Evolutionary conservation across 805 yeast genomes (phyloP).

Genomic region (Saccharomycopsis lassenensis): DNA sequence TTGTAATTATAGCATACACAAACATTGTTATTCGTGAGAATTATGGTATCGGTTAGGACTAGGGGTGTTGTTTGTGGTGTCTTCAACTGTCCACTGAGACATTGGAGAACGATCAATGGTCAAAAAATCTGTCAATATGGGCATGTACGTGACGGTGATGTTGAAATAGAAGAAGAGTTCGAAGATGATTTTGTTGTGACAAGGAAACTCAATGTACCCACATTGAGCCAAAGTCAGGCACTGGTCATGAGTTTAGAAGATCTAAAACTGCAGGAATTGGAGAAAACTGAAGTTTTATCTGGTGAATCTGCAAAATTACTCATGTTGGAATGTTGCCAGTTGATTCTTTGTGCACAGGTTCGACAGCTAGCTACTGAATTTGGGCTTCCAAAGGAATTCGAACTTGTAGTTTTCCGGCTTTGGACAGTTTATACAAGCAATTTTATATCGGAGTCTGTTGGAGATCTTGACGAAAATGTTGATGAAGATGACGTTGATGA

Average conservation of each 20-base stretch:
- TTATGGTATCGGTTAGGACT: too few relatives aligned
- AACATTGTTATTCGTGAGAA: too few relatives aligned
- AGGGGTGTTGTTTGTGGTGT: slow-evolving; percentile 83
- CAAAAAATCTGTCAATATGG: slow-evolving; percentile 80
- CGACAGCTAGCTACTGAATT: slow-evolving; percentile 27
- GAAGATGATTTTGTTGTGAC: slow-evolving; percentile 45
- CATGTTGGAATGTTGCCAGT: slow-evolving; percentile 39
- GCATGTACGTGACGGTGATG: slow-evolving; percentile 73
- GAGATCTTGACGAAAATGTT: slow-evolving; percentile 10
- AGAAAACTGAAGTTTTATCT: slow-evolving; percentile 23
- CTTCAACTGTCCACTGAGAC: slow-evolving; percentile 74
- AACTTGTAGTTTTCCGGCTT: slow-evolving; percentile 27
- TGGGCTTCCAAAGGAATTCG: slow-evolving; percentile 24
- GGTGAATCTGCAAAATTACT: slow-evolving; percentile 39
- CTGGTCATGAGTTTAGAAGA: slow-evolving; percentile 22
- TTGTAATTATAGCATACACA: too few relatives aligned
- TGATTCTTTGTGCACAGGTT: slow-evolving; percentile 38
- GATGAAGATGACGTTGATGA: slow-evolving; percentile 12
- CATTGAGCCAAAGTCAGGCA: slow-evolving; percentile 27
- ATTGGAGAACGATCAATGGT: slow-evolving; percentile 69
- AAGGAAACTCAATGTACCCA: slow-evolving; percentile 42
- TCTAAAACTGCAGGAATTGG: slow-evolving; percentile 18
- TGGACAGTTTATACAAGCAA: slow-evolving; percentile 29
- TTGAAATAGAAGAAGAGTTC: slow-evolving; percentile 77
- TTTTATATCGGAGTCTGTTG: slow-evolving; percentile 2